Base-by-base conservation (phyloP, 805 yeast species). In the Komagataella mondaviorum region DNA sequence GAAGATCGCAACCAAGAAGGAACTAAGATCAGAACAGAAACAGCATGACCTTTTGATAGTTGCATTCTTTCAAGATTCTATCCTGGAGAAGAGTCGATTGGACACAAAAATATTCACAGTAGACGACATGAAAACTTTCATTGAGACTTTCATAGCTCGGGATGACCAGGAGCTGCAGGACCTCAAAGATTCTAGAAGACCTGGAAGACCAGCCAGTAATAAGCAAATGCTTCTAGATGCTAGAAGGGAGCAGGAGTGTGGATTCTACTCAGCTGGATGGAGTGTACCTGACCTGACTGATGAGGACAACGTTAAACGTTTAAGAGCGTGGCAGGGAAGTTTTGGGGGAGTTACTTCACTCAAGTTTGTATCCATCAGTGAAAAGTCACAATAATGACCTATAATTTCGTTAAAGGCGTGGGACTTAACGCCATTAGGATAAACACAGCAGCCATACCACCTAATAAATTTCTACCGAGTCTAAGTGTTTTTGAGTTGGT, bases 161-260 rank as follows among this genome's bases (percentile, higher is more conserved):
- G 83, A 82, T 59, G 86, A 84, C 59, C 88, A 78, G 14, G 97
- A 90, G 62, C 63, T 91, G 50, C 76, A 76, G n/a, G 71, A 71
- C 50, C 69, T 87, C 52, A 77, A 75, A 54, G 66, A 63, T 4
- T 78, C 74, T 51, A 78, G 96, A 71, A 78, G 96, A 62, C 80
- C 89, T n/a, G 95, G 95, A 16, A 77, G 98, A 68, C 96, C 99
- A 7, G 75, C 86, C 16, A 67, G 85, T 5, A 77, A 76, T 54
- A 80, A 80, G 61, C 96, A 88, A 59, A 81, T 80, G 56, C 59
- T 77, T 20, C 64, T 89, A 52, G 84, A 85, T 57, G 77, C 75
- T 56, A 77, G 77, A 60, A 72, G 72, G 48, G 80, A 83, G 51
- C 68, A 73, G 48, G 97, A 90, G 52, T 50, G 60, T 44, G 76